Percentiles rank a stretch among this genome's conserved stretches.
Conservation (phyloP, 2,329 filamentous ascomycete genomes). For the Sporothrix phasma region DNA sequence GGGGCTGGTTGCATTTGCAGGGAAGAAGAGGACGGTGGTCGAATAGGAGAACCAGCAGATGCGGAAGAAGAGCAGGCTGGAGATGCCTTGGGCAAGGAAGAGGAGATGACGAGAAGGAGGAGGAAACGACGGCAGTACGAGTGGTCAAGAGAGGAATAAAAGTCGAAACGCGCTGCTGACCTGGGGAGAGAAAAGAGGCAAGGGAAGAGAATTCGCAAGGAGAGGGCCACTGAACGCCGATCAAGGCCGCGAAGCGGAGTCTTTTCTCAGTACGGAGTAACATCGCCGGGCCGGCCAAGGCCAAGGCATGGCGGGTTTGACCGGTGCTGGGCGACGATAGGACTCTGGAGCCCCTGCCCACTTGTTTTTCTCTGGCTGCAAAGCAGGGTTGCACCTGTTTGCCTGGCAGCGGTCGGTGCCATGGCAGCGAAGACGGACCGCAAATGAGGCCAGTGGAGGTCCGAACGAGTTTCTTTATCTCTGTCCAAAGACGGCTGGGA, state of each 20-base stretch:
- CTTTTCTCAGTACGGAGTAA: background rate
- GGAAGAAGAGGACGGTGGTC: background rate
- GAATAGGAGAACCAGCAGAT: background rate
- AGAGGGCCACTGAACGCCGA: background rate
- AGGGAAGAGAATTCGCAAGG: background rate
- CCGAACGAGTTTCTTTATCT: background rate
- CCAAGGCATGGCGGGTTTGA: background rate
- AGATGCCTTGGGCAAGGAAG: background rate
- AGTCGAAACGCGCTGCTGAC: background rate
- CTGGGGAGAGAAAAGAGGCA: background rate
- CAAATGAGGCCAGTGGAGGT: background rate
- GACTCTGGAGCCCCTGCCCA: background rate
- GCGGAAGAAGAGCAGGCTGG: background rate
- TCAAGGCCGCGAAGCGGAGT: constrained; percentile 4
- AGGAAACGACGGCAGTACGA: background rate
- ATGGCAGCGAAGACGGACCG: background rate
- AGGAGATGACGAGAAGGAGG: background rate
- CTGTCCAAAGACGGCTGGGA: no score
- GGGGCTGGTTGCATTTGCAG: background rate
- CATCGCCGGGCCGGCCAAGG: constrained; percentile 1
- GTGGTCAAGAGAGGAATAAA: background rate
- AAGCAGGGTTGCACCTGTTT: no score
- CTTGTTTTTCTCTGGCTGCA: background rate
- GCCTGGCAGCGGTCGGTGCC: no score
- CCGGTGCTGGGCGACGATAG: background rate